Evolutionary conservation across 345 rosid species (phyloP).

Genomic region (Reutealis trisperma): DNA sequence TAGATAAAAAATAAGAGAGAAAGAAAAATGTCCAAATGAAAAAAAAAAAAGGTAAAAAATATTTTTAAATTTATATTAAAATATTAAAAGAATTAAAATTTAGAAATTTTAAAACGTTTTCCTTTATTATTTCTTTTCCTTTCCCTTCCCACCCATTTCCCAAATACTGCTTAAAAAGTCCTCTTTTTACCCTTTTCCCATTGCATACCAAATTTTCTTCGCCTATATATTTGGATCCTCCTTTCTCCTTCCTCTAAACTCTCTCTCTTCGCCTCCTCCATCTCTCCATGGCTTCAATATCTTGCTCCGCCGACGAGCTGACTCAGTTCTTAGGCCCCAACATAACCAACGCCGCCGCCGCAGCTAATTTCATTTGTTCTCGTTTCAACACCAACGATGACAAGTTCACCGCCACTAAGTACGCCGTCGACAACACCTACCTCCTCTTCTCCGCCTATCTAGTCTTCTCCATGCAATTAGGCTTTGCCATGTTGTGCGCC

Average conservation of each 20-base stretch:
- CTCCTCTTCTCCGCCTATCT: constrained; percentile 94
- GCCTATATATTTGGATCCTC: neutral
- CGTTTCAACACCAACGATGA: constrained; percentile 29
- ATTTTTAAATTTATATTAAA: too few species aligned
- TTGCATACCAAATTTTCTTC: too few species aligned
- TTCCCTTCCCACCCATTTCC: too few species aligned
- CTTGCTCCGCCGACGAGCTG: constrained; percentile 47
- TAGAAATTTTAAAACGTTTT: too few species aligned
- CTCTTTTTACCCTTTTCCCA: too few species aligned
- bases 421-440: constrained; percentile 75
- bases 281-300: neutral
- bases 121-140: too few species aligned
- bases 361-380: constrained; percentile 64
- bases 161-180: too few species aligned
- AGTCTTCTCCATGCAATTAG: constrained; percentile 91
- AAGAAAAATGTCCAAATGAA: too few species aligned
- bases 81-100: too few species aligned
- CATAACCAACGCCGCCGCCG: constrained; percentile 43
- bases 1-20: too few species aligned
- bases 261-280: neutral
- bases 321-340: constrained; percentile 58
- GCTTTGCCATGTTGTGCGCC: constrained; percentile 97
- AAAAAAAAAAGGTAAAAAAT: too few species aligned
- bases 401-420: constrained; percentile 54
- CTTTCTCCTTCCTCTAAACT: neutral